Percentiles rank a stretch among this genome's conserved stretches.
Conservation (phyloP, 805 yeast genomes). For the Wickerhamiella cacticola region DNA sequence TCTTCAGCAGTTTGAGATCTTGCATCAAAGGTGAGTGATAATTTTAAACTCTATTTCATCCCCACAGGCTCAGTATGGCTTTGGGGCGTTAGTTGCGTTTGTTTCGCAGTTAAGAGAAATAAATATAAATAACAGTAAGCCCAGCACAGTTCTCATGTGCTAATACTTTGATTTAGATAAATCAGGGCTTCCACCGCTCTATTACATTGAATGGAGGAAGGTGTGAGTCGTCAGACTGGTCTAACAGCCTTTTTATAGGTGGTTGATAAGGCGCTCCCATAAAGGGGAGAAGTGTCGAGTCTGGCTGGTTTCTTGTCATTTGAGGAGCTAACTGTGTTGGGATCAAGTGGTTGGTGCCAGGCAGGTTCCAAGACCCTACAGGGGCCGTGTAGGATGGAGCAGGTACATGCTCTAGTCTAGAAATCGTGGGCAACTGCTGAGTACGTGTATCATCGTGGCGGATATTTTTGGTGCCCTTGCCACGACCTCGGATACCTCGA, state of each 20-base stretch:
- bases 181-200: neutral
- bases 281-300: neutral
- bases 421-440: neutral
- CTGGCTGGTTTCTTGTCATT: neutral
- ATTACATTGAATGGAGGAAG: neutral
- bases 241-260: neutral
- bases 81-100: no score
- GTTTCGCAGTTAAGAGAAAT: no score
- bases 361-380: neutral
- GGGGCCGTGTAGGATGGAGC: neutral
- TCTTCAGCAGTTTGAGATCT: no score
- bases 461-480: constrained; percentile 36
- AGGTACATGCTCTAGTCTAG: neutral
- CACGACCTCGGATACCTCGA: constrained; percentile 86
- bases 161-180: no score
- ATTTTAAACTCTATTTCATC: no score
- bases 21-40: no score
- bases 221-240: neutral
- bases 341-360: neutral
- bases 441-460: neutral
- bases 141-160: no score
- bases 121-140: no score
- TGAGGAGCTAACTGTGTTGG: neutral
- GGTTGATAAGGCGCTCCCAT: neutral
- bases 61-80: no score